Evolutionary conservation across 352 stramenopile species (phyloP).

Genomic region (Porosira glacialis): DNA sequence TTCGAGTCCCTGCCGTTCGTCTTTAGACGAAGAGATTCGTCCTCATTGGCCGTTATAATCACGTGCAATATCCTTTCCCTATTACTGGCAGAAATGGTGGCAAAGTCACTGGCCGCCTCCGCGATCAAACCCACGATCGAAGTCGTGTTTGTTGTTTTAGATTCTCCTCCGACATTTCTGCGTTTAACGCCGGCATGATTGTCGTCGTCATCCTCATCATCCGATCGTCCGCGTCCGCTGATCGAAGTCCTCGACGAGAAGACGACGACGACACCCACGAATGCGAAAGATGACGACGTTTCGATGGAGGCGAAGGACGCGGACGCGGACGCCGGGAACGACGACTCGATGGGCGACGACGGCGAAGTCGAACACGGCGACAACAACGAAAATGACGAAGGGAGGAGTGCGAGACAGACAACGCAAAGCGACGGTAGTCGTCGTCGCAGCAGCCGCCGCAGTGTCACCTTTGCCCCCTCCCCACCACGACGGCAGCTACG

Average conservation of each 20-base stretch:
- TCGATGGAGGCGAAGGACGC: background rate
- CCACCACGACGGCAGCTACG: no score
- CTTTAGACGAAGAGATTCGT: slow-evolving; percentile 16
- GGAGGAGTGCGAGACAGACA: background rate
- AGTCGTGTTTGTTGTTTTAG: background rate
- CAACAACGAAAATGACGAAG: background rate
- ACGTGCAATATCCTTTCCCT: slow-evolving; percentile 72
- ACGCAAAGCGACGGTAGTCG: background rate
- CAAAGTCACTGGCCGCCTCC: slow-evolving; percentile 75
- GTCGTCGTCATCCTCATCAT: no score
- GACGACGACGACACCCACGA: no score
- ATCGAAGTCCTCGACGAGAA: no score
- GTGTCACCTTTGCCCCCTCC: no score
- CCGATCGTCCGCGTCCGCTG: no score
- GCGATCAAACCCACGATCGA: slow-evolving; percentile 40
- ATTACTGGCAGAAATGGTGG: slow-evolving; percentile 75
- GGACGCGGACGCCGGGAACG: background rate
- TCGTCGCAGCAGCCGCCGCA: no score
- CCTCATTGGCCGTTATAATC: slow-evolving; percentile 48
- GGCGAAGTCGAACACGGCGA: background rate
- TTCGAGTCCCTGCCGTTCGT: no score
- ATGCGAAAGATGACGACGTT: background rate
- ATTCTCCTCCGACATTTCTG: background rate
- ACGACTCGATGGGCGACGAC: background rate
- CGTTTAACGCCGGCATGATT: no score